Base-by-base conservation (phyloP, 2,329 filamentous ascomycete genomes). In the Epichloe festucae region DNA sequence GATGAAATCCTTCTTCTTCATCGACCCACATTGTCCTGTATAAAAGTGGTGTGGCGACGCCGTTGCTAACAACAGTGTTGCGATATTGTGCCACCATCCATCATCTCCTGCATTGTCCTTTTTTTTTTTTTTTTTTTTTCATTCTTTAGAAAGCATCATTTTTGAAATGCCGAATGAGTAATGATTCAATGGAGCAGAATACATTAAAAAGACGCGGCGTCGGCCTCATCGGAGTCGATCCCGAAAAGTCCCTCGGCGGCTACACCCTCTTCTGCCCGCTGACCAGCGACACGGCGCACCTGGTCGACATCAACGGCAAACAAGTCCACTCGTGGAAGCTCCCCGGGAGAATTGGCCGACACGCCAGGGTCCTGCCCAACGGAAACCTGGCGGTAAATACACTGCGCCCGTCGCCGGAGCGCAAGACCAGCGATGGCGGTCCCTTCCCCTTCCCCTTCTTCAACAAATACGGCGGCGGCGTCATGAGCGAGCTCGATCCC, bases 301-400 rank as follows among this genome's bases (percentile, higher is more conserved):
- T 64, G 0, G 34, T 64, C 1, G 60, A 64, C 48, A 63, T 63
- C 23, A 56, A 64, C 17, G 62, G 62, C 8, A 58, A 56, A 0
- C 56, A 64, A 43, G 59, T 63, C 1, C 61, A 64, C 40, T 54
- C 56, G 2, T 64, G 62, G 62, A 63, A 62, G 34, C 57, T 63
- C 2, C 62, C 62, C 0, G 62, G 62, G 0, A 55, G 62, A 50
- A 57, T 63, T 1, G 62, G 62, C 1, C 54, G 62, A 0, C 62
- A 64, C 46, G 62, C 62, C 3, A 50, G 54, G 7, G 57, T 64
- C 39, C 56, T 64, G 0, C 56, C 57, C 3, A 64, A 60, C 1
- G 62, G 62, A 0, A 64, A 64, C 12, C 59, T 64, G 1, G 62
- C 62, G 1, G 62, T 62, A 47, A 64, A 64, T 31, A 64, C 62